Base-by-base conservation (phyloP, 148 eudicot species). In the Beta vulgaris region DNA sequence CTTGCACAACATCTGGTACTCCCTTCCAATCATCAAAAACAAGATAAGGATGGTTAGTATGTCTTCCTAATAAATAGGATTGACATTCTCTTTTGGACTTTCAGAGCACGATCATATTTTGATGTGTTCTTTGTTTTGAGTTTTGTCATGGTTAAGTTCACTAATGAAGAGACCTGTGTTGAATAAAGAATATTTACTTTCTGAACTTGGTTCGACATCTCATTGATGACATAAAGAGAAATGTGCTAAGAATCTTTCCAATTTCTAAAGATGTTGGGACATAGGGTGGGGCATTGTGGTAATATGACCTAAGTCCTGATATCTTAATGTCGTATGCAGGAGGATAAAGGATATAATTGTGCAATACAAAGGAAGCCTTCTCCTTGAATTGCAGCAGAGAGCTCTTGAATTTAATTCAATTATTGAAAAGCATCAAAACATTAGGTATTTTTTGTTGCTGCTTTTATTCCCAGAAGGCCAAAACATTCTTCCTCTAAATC, bases 331-430 rank as follows among this genome's bases (percentile, higher is more conserved):
- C 36, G 4, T 73, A 7, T 78, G 68, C 69, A 91, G 96, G 88
- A 88, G 89, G 85, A 81, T 91, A 75, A 92, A 95, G 73, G 91
- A 89, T 51, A 88, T 88, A 51, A 69, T 89, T 42, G 77, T 78
- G 79, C 93, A 90, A 71, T 82, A 79, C 71, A 95, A 90, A 71
- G 98, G 96, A 81, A 92, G 87, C 83, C 79, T 90, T 75, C 88
- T 87, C 75, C 96, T 95, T 77, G 98, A 95, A 85, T 87, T 95
- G 81, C 98, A 95, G 80, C 98, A 95, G 82, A 86, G 98, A 89
- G 88, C 98, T 71, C 85, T 90, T 40, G 98, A 95, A 76, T 95
- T 95, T 57, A 89, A 87, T 69, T 89, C 97, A 44, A 82, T 95
- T 25, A 85, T 95, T 64, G 91, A 81, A 75, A 95, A 86, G 87